A percentile compares a stretch with the other conserved stretches of the same genome.
These are phyloP conservation scores for Discostella pseudostelligera DNA, from an alignment of 108 stramenopile genomes.

Conservation along the genomic window DNA sequence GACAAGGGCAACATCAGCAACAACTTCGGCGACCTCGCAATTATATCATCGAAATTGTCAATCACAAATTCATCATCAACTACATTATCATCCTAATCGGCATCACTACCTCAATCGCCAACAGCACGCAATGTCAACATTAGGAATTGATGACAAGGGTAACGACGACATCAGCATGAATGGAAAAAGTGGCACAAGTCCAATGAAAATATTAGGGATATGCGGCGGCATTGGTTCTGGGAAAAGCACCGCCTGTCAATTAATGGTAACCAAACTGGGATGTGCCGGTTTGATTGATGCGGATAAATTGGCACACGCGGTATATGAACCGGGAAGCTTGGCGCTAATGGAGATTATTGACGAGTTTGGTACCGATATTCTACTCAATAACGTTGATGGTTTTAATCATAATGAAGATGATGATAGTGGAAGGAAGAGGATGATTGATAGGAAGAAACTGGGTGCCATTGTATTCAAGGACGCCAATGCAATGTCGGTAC, in stretches of 20 bases:
- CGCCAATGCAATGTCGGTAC: slow-evolving; percentile 55
- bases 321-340: slow-evolving; percentile 68
- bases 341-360: slow-evolving; percentile 54
- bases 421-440: slow-evolving; percentile 37
- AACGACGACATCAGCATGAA: too few relatives aligned
- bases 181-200: too few relatives aligned
- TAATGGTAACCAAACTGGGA: slow-evolving; percentile 58
- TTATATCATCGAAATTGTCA: too few relatives aligned
- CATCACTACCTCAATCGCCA: too few relatives aligned
- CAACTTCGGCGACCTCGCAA: too few relatives aligned
- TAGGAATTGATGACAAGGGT: too few relatives aligned
- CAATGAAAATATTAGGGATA: slow-evolving; percentile 60
- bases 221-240: slow-evolving; percentile 84
- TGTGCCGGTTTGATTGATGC: slow-evolving; percentile 68
- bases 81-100: too few relatives aligned
- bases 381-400: slow-evolving; percentile 17
- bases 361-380: slow-evolving; percentile 63
- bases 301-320: slow-evolving; percentile 71
- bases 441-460: slow-evolving; percentile 63
- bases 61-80: too few relatives aligned
- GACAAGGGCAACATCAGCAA: too few relatives aligned
- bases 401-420: slow-evolving; percentile 29
- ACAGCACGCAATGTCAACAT: too few relatives aligned
- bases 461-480: slow-evolving; percentile 80
- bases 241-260: slow-evolving; percentile 69